Conservation (phyloP, 169 alveolate species). For the Amoebophrya sp. region DNA sequence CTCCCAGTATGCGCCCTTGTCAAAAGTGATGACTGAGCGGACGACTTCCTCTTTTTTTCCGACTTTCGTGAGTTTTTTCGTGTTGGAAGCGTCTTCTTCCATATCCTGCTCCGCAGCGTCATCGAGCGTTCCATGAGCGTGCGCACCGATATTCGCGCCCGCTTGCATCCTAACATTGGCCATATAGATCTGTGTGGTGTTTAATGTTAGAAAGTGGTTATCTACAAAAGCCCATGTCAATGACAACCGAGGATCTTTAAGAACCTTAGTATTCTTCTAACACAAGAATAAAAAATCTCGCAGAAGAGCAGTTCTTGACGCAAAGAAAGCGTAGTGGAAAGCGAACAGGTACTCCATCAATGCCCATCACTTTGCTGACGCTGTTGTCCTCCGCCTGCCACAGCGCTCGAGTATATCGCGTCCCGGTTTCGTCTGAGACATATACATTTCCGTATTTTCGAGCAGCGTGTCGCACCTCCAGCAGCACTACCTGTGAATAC, state of each 20-base stretch:
- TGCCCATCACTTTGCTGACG: background rate
- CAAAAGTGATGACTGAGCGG: conserved; percentile 81
- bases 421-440: conserved; percentile 82
- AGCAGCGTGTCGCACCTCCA: conserved; percentile 39
- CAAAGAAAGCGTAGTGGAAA: background rate
- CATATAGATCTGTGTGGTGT: background rate
- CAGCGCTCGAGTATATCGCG: conserved; percentile 75
- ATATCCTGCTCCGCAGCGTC: conserved; percentile 27
- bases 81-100: conserved; percentile 53
- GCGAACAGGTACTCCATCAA: background rate
- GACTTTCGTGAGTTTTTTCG: conserved; percentile 52
- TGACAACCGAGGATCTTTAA: too few species aligned
- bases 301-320: too few species aligned
- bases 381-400: conserved; percentile 18
- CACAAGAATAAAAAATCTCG: too few species aligned
- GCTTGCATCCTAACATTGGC: background rate
- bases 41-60: conserved; percentile 63
- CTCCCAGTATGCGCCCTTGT: conserved; percentile 91
- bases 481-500: background rate
- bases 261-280: too few species aligned
- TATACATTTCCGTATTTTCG: conserved; percentile 79
- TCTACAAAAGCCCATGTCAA: too few species aligned
- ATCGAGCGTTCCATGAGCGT: background rate
- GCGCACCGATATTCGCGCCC: background rate
- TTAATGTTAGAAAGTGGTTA: too few species aligned